Conservation (phyloP, 1,139 yeast genomes). For the Dujonia santamariae region DNA sequence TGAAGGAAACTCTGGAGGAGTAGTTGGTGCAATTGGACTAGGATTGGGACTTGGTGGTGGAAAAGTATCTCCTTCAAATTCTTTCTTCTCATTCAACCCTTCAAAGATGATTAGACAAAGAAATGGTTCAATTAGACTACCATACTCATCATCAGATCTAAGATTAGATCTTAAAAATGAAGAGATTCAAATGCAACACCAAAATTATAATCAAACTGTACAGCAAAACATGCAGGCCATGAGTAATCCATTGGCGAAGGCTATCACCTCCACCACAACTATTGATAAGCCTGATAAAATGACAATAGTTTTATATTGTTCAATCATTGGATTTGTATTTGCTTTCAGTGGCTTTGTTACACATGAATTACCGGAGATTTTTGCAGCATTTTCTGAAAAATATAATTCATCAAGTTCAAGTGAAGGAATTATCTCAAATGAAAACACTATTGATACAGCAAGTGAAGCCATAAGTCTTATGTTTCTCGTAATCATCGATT, state of each 20-base stretch:
- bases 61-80: conserved; percentile 2
- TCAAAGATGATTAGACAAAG: conserved; percentile 21
- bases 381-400: not conserved
- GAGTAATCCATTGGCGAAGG: conserved; percentile 20
- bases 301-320: conserved; percentile 37
- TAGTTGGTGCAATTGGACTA: too few species aligned
- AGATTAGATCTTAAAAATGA: conserved; percentile 23
- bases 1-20: too few species aligned
- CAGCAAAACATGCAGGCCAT: conserved; percentile 16
- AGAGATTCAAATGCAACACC: conserved; percentile 8
- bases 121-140: conserved; percentile 24
- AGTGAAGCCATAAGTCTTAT: conserved; percentile 22
- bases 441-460: conserved; percentile 18
- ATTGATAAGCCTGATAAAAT: conserved; percentile 34
- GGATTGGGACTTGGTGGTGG: too few species aligned
- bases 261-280: conserved; percentile 11
- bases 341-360: conserved; percentile 30
- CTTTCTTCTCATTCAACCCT: conserved; percentile 6
- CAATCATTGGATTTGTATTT: conserved; percentile 31
- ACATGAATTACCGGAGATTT: conserved; percentile 25
- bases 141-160: conserved; percentile 35
- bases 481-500: conserved; percentile 25
- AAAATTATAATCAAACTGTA: conserved; percentile 16
- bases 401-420: not conserved
- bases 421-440: conserved; percentile 6